These are phyloP conservation scores for Yarrowia alimentaria DNA, from an alignment of 805 yeast species.

Conservation along the genomic window DNA sequence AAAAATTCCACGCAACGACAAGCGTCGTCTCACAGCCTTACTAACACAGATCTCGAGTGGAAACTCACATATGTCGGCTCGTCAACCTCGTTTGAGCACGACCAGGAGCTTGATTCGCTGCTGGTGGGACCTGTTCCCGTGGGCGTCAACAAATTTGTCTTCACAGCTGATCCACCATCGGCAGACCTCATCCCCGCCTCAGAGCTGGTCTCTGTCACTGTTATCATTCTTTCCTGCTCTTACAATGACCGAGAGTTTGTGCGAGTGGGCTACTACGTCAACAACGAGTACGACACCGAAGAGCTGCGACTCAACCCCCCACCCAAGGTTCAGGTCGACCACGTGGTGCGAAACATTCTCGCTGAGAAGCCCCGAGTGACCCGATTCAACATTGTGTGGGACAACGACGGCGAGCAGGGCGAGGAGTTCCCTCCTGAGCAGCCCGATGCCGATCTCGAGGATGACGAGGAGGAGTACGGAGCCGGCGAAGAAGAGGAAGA, in stretches of 20 bases:
- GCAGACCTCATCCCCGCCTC: constrained; percentile 95
- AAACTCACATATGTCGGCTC: constrained; percentile 96
- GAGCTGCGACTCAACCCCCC: constrained; percentile 94
- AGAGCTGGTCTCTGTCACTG: constrained; percentile 93
- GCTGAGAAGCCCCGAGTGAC: constrained; percentile 99
- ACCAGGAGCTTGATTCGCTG: constrained; percentile 92
- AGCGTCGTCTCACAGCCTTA: background rate
- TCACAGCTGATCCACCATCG: constrained; percentile 94
- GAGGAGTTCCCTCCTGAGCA: constrained; percentile 81
- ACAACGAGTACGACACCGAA: constrained; percentile 92
- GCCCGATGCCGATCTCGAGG: constrained; percentile 60
- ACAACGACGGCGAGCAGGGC: constrained; percentile 57
- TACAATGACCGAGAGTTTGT: constrained; percentile 94
- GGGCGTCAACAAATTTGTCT: constrained; percentile 88
- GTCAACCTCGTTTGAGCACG: constrained; percentile 90
- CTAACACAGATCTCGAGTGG: constrained; percentile 78
- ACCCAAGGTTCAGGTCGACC: constrained; percentile 86
- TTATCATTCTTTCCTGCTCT: constrained; percentile 85
- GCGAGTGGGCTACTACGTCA: constrained; percentile 95
- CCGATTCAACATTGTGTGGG: constrained; percentile 96
- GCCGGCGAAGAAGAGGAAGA: constrained; percentile 41
- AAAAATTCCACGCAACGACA: constrained; percentile 35
- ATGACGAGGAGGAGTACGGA: constrained; percentile 53
- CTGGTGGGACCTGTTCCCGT: constrained; percentile 99
- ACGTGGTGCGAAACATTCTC: constrained; percentile 86